A percentile compares a stretch with the other conserved stretches of the same genome.
Conservation (phyloP, 768 basidiomycete species). For the Termitomyces sp. region DNA sequence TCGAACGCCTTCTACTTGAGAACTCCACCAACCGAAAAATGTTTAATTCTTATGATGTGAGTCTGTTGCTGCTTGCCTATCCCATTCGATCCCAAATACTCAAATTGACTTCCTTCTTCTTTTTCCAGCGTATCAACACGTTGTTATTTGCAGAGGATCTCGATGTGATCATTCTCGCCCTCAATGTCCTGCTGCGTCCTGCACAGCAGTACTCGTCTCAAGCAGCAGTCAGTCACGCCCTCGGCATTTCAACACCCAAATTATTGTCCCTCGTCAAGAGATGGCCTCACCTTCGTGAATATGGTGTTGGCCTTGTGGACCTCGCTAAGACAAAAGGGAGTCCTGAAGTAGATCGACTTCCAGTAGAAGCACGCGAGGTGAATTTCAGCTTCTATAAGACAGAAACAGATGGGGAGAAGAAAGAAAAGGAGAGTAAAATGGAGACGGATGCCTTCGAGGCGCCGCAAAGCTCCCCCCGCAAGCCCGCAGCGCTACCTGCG, state of each 20-base stretch:
- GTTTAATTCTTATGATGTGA: slow-evolving; percentile 93
- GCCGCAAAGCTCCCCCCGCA: slow-evolving; percentile 42
- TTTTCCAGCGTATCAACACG: slow-evolving; percentile 75
- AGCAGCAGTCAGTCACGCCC: slow-evolving; percentile 74
- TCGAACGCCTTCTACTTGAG: slow-evolving; percentile 87
- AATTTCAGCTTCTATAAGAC: slow-evolving; percentile 78
- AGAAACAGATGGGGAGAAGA: slow-evolving; percentile 30
- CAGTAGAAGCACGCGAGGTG: slow-evolving; percentile 71
- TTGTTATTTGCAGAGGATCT: slow-evolving; percentile 85
- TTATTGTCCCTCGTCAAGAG: slow-evolving; percentile 79
- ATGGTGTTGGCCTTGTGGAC: slow-evolving; percentile 70
- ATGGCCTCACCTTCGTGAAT: slow-evolving; percentile 79
- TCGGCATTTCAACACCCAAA: slow-evolving; percentile 77
- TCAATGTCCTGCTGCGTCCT: slow-evolving; percentile 86
- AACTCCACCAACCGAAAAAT: slow-evolving; percentile 98
- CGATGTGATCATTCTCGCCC: slow-evolving; percentile 76
- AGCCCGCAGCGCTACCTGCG: slow-evolving; percentile 27
- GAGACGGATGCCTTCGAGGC: slow-evolving; percentile 41
- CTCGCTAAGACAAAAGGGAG: slow-evolving; percentile 53
- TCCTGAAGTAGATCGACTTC: slow-evolving; percentile 54
- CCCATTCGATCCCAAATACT: slow-evolving; percentile 4
- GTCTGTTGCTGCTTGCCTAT: slow-evolving; percentile 23
- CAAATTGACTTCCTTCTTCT: slow-evolving; percentile 2
- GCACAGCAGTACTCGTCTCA: slow-evolving; percentile 93
- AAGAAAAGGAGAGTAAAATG: slow-evolving; percentile 35